Base-by-base conservation (phyloP, 768 basidiomycete species). In the Rhodosporidiobolus odoratus region DNA sequence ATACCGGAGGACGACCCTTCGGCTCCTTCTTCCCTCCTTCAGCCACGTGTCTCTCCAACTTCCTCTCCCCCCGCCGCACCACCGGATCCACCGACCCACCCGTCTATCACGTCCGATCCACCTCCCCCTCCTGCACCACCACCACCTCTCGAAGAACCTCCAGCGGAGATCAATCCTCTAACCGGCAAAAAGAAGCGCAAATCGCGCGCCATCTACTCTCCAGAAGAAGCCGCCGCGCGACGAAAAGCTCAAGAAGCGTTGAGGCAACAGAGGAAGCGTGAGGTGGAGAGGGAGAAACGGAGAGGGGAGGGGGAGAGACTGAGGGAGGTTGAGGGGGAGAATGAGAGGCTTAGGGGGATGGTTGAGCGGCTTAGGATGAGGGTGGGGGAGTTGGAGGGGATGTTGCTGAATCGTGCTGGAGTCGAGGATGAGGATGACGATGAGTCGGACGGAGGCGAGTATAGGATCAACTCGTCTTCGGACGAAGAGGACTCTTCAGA, bases 171-270 rank as follows among this genome's bases (percentile, higher is more conserved):
- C 15, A 45, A 5, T 19, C 37, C 2, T 0, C 32, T 53, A 23
- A 34, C 52, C 52, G 23, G 17, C 0, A 34, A 5, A 17, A 34
- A 53, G 25, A 62, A 30, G 30, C 34, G 53, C 30, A n/a, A 10
- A 19, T 27, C 45, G 6, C 32, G 52, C 35, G 54, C 65, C 23
- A 57, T 66, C 23, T 71, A 71, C 54, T 62, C 69, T 23, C 37
- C 35, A 2, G 43, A 38, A 16, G 65, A 71, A 43, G 69, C 69
- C 16, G 37, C 32, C 27, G 53, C 54, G 38, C 69, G 69, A 0
- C 50, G 69, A 10, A n/a, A 32, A 21, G 52, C n/a, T 9, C 65
- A 62, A 34, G 65, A 66, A 32, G 41, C 53, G 16, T 41, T 37
- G 32, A 52, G 65, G 10, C 45, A 57, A 47, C 50, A 41, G 4